These are phyloP conservation scores for Aspergillus piperis DNA, from an alignment of 2,329 filamentous ascomycete genomes.

Conservation along the genomic window DNA sequence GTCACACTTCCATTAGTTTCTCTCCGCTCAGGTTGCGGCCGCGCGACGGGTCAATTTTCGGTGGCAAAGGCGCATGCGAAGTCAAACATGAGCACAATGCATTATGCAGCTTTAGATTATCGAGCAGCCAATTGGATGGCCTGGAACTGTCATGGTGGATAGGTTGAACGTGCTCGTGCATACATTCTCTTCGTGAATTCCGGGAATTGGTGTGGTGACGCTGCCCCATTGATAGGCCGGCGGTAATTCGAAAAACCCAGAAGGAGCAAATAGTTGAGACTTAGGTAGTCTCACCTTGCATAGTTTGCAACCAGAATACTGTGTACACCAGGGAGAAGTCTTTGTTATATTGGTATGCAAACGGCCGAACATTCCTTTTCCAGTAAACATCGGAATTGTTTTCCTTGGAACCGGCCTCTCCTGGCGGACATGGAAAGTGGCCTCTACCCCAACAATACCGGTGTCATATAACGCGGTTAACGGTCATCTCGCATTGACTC, in stretches of 20 bases:
- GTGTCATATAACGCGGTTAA: slow-evolving; percentile 1
- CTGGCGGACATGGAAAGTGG: neutral
- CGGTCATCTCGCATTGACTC: slow-evolving; percentile 12
- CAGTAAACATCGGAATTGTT: neutral
- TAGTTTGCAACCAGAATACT: neutral
- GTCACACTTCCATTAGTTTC: slow-evolving; percentile 2
- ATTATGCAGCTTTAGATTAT: slow-evolving; percentile 7
- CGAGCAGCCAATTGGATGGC: slow-evolving; percentile 2
- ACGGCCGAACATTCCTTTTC: neutral
- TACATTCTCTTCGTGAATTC: slow-evolving; percentile 10
- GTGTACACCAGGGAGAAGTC: neutral
- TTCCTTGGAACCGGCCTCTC: neutral
- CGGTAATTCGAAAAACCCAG: neutral
- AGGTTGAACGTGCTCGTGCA: slow-evolving; percentile 12
- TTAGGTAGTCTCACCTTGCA: neutral
- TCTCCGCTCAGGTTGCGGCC: neutral
- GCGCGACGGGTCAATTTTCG: neutral
- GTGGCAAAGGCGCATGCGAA: slow-evolving; percentile 9
- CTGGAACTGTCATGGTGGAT: neutral
- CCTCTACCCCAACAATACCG: neutral
- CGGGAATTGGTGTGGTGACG: slow-evolving; percentile 8
- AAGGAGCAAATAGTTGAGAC: neutral
- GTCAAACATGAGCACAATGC: slow-evolving; percentile 1
- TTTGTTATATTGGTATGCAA: neutral
- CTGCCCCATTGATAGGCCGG: neutral